Evolutionary conservation across 768 basidiomycete species (phyloP), one percentile per base, ranked within the genome.

Genomic region (Termitomyces sp.): DNA sequence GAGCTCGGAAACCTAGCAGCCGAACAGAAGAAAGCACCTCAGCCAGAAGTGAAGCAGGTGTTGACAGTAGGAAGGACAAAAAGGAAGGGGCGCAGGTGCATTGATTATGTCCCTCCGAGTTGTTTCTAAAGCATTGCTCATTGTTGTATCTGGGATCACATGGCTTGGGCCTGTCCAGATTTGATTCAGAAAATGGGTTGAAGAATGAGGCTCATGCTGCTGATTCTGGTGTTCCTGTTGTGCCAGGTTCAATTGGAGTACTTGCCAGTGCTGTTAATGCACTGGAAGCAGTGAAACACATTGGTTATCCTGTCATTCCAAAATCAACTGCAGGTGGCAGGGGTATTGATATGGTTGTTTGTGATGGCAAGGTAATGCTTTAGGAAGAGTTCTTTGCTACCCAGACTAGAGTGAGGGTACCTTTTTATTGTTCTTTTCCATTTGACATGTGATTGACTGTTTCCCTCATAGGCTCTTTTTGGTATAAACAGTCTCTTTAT

Each of bases 261-360:
- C 69, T 86, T 1, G 43, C 38, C 2, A 73, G 74, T 7, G 69
- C 71, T 0, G 76, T 77, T 7, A 81, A 81, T 1, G 84, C 82
- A 0, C 53, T 78, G 10, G 60, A 65, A 15, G 68, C 77, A 1
- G 83, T 83, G 11, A 64, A 60, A 10, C 60, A 63, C 4, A 74
- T 86, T 25, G 85, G 85, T 0, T 87, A 76, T 63, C 88, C 88
- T 0, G 77, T 90, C 5, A 83, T 88, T 69, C 69, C 88, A 63
- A 89, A 88, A 69, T 83, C 87, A 1, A 86, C 85, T 1, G 85
- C 84, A 0, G 88, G 87, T 3, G 88, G 88, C 1, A 87, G 88
- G 2, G 88, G 88, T 0, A 84, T 87, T 81, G 87, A 87, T 4
- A 79, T 89, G 66, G 77, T 79, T 7, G 75, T 88, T 34, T 88